Evolutionary conservation across 108 stramenopile species (phyloP).

Genomic region (Nitzschia putrida): DNA sequence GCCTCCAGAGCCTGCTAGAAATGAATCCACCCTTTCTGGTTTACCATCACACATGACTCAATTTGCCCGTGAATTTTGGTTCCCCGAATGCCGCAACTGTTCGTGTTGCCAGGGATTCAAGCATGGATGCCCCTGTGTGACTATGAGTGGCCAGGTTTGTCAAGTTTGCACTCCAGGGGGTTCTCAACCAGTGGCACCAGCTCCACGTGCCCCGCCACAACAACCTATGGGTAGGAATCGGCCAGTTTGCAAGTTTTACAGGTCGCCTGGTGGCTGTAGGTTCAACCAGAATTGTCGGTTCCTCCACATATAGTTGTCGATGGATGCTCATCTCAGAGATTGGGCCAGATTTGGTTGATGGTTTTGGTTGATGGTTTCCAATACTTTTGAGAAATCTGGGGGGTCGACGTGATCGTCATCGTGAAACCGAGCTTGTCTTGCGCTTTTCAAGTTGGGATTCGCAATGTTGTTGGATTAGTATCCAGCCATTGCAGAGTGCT

Average conservation of each 20-base stretch:
- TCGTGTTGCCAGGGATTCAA: slow-evolving; percentile 53
- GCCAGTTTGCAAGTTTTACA: slow-evolving; percentile 44
- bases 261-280: slow-evolving; percentile 41
- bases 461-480: too few species aligned
- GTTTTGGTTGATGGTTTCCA: too few species aligned
- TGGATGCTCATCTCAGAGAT: too few species aligned
- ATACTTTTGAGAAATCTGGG: too few species aligned
- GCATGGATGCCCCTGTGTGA: slow-evolving; percentile 42
- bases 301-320: slow-evolving; percentile 7
- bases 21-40: slow-evolving; percentile 2
- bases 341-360: too few species aligned
- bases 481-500: too few species aligned
- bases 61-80: slow-evolving; percentile 56
- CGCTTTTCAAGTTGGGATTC: too few species aligned
- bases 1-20: neutral
- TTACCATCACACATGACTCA: slow-evolving; percentile 31
- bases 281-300: slow-evolving; percentile 46
- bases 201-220: neutral
- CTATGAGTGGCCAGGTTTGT: slow-evolving; percentile 13
- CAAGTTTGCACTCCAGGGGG: neutral
- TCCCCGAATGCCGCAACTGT: slow-evolving; percentile 56
- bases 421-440: too few species aligned
- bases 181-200: neutral
- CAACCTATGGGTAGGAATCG: neutral
- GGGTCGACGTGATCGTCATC: too few species aligned